Evolutionary conservation across 495 filamentous ascomycete genomes (phyloP).

Genomic region (Acidiella bohemica): DNA sequence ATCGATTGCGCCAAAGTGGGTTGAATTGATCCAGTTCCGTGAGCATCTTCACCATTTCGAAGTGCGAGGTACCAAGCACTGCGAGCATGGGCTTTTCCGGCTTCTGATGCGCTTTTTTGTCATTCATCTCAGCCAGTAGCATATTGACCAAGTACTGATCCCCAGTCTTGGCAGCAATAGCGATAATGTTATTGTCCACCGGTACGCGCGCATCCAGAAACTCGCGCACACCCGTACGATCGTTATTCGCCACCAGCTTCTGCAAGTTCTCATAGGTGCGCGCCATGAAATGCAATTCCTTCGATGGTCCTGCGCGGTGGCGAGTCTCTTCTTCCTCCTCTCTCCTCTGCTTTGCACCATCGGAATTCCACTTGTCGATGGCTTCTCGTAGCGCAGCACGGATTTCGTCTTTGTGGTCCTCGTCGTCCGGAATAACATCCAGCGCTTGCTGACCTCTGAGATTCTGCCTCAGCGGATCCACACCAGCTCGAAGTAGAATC

Average conservation of each 20-base stretch:
- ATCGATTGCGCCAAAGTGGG: conserved; percentile 46
- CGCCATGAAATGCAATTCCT: conserved; percentile 25
- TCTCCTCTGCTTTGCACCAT: conserved; percentile 24
- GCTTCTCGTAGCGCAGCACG: conserved; percentile 37
- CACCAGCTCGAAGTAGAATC: conserved; percentile 60
- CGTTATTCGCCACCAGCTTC: conserved; percentile 68
- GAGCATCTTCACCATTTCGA: conserved; percentile 66
- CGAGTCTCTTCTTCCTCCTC: conserved; percentile 31
- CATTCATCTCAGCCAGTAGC: conserved; percentile 76
- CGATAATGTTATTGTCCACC: conserved; percentile 72
- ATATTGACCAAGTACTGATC: conserved; percentile 77
- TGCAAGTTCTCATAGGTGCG: conserved; percentile 53
- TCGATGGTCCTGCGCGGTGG: conserved; percentile 39
- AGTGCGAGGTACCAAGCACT: conserved; percentile 81
- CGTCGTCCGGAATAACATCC: conserved; percentile 46
- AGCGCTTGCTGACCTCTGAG: conserved; percentile 75
- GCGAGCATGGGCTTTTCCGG: conserved; percentile 72
- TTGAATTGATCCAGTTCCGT: conserved; percentile 67
- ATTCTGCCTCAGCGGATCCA: conserved; percentile 79
- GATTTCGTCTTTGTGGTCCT: conserved; percentile 50
- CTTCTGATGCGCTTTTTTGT: conserved; percentile 46
- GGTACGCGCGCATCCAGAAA: conserved; percentile 64
- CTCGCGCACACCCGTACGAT: conserved; percentile 62
- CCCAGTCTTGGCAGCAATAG: conserved; percentile 83
- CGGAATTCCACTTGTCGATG: conserved; percentile 27